Conservation (phyloP, 2,329 filamentous ascomycete genomes). For the Thielaviopsis ethacetica region DNA sequence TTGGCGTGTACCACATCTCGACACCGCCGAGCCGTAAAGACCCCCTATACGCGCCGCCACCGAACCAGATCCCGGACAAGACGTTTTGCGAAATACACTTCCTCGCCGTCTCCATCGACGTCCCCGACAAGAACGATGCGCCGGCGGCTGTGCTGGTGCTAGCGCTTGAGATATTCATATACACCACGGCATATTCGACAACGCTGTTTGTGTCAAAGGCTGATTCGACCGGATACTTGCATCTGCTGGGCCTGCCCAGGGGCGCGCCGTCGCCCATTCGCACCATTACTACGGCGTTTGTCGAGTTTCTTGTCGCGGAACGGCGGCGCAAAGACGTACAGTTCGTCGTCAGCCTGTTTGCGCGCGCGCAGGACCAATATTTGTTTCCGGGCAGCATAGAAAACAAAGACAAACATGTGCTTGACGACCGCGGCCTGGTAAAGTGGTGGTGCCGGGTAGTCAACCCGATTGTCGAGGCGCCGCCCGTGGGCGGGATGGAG, state of each 20-base stretch:
- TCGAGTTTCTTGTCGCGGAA: conserved; percentile 56
- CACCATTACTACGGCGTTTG: conserved; percentile 55
- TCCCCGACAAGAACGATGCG: conserved; percentile 12
- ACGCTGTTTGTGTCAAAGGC: conserved; percentile 94
- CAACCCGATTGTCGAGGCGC: conserved; percentile 50
- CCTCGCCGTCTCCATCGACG: conserved; percentile 33
- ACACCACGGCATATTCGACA: conserved; percentile 62
- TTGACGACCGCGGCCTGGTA: conserved; percentile 78
- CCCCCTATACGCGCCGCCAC: conserved; percentile 65
- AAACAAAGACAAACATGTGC: conserved; percentile 71
- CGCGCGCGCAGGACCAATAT: conserved; percentile 81
- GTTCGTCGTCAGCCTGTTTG: conserved; percentile 77
- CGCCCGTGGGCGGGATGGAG: conserved; percentile 18
- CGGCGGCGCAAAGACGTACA: conserved; percentile 48
- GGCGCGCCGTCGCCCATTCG: conserved; percentile 58
- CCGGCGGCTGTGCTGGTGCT: conserved; percentile 50
- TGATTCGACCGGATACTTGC: conserved; percentile 81
- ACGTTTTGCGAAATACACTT: conserved; percentile 84
- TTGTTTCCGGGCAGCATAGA: conserved; percentile 85
- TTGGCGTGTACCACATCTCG: conserved; percentile 72
- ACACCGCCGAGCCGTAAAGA: conserved; percentile 61
- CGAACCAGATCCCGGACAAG: conserved; percentile 51
- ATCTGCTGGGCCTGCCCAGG: conserved; percentile 45
- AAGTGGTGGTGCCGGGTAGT: conserved; percentile 92
- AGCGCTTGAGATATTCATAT: conserved; percentile 76